Conservation (phyloP, 805 yeast genomes). For the Starmerella bombi region DNA sequence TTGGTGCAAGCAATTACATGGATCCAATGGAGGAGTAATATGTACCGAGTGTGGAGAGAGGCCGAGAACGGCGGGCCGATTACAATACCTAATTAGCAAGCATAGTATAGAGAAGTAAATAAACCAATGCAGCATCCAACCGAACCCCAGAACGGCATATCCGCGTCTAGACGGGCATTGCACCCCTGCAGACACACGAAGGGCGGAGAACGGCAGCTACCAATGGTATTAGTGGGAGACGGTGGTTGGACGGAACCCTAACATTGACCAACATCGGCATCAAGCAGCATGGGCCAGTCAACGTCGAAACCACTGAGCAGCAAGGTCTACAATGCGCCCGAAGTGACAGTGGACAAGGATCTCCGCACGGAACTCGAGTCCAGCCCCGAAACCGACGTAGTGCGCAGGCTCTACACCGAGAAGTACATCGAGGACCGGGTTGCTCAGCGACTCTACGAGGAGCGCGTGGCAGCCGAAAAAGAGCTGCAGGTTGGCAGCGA, state of each 20-base stretch:
- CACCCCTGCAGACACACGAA: too few species aligned
- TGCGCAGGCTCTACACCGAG: slow-evolving; percentile 26
- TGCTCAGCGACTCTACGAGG: slow-evolving; percentile 25
- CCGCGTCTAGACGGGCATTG: too few species aligned
- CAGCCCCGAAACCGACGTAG: slow-evolving; percentile 27
- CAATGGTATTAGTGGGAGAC: background rate
- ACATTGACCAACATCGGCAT: background rate
- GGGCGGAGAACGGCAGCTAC: too few species aligned
- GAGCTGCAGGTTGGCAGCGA: slow-evolving; percentile 19
- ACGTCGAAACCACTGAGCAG: slow-evolving; percentile 19
- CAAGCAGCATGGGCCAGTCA: slow-evolving; percentile 23
- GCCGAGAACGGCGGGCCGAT: background rate
- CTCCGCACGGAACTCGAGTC: slow-evolving; percentile 26
- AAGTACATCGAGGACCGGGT: slow-evolving; percentile 28
- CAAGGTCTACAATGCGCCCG: slow-evolving; percentile 26
- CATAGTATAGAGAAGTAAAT: too few species aligned
- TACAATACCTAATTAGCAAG: background rate
- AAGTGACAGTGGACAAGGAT: slow-evolving; percentile 25
- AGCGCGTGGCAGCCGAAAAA: slow-evolving; percentile 24
- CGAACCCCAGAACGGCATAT: background rate
- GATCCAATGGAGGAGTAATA: slow-evolving; percentile 33
- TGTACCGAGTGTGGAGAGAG: background rate
- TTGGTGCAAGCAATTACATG: slow-evolving; percentile 48
- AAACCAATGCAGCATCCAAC: too few species aligned
- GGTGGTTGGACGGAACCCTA: slow-evolving; percentile 1